A percentile compares a stretch with the other conserved stretches of the same genome.
phyloP scores from a whole-genome alignment of 1,284 basidiomycete species.

The Cryptococcus amylolentus region DNA sequence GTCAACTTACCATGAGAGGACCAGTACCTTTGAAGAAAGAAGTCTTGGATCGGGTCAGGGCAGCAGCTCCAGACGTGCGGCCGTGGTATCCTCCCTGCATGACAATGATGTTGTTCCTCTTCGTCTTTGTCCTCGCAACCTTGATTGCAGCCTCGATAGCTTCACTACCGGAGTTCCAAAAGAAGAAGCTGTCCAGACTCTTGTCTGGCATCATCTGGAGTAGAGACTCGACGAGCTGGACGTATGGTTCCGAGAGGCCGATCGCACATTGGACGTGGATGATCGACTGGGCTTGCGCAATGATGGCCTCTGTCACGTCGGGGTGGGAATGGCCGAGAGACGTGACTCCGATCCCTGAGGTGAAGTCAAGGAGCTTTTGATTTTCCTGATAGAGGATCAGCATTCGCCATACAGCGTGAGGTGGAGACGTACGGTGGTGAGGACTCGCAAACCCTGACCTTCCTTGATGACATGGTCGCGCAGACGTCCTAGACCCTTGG shows the following conservation, averaged over 20 bases:
- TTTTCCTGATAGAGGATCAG: conserved; percentile 55
- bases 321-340: conserved; percentile 69
- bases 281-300: conserved; percentile 75
- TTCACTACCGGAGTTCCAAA: conserved; percentile 70
- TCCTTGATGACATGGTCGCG: conserved; percentile 66
- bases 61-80: conserved; percentile 80
- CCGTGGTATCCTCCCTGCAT: conserved; percentile 90
- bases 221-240: conserved; percentile 60
- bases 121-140: conserved; percentile 67
- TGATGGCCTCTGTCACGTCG: conserved; percentile 76
- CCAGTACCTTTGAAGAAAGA: conserved; percentile 74
- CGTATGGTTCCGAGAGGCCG: conserved; percentile 64
- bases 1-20: conserved; percentile 68
- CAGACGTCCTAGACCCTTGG: conserved; percentile 37
- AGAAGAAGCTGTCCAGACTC: conserved; percentile 68
- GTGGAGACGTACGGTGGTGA: conserved; percentile 33
- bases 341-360: conserved; percentile 64
- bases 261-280: conserved; percentile 65
- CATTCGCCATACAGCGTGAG: not conserved
- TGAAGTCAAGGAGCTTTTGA: conserved; percentile 72
- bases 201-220: conserved; percentile 39
- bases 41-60: conserved; percentile 83
- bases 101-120: conserved; percentile 78
- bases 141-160: conserved; percentile 46
- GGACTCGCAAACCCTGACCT: conserved; percentile 71